Conservation (phyloP, 2,329 filamentous ascomycete genomes). For the Stachybotrys chlorohalonatus region DNA sequence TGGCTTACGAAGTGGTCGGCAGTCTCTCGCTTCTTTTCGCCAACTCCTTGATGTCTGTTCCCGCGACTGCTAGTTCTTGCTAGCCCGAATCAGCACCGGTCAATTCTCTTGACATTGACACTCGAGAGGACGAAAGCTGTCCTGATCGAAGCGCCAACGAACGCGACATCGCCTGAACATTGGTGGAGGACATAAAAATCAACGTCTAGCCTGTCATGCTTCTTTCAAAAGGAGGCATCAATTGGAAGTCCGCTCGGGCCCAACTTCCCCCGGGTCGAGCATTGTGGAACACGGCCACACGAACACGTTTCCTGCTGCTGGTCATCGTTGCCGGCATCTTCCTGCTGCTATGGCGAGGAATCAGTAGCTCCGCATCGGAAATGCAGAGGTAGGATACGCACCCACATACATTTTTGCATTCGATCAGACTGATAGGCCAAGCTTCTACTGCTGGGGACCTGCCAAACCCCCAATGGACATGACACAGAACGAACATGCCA, state of each 20-base stretch:
- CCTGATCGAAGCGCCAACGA: neutral
- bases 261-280: slow-evolving; percentile 70
- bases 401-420: neutral
- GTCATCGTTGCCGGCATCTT: slow-evolving; percentile 62
- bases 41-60: too few relatives aligned
- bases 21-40: neutral
- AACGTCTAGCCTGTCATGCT: slow-evolving; percentile 53
- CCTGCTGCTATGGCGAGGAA: slow-evolving; percentile 79
- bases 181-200: neutral
- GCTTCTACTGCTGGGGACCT: slow-evolving; percentile 96
- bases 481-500: slow-evolving; percentile 79
- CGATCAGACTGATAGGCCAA: slow-evolving; percentile 27
- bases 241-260: slow-evolving; percentile 83
- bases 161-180: neutral
- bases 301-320: slow-evolving; percentile 68
- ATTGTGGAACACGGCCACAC: slow-evolving; percentile 60
- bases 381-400: slow-evolving; percentile 71
- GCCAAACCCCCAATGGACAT: slow-evolving; percentile 94
- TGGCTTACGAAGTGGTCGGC: neutral
- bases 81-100: neutral
- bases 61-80: too few relatives aligned
- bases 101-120: neutral
- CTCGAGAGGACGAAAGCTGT: neutral
- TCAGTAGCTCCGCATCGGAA: slow-evolving; percentile 70
- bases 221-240: slow-evolving; percentile 80